phyloP scores from a whole-genome alignment of 306 rosid species.

The Quillaja saponaria region DNA sequence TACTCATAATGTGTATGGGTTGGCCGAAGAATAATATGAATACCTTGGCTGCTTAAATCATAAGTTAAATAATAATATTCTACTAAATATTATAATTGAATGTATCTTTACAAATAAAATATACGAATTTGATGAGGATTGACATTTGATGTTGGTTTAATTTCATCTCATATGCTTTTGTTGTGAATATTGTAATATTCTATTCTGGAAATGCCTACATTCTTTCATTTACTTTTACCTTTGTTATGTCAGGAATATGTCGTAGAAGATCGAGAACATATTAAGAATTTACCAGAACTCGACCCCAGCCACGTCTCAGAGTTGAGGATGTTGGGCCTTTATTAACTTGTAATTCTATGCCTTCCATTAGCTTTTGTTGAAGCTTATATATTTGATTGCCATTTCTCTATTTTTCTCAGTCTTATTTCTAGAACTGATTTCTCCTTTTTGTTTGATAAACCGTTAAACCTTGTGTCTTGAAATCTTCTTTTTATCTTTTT shows the following conservation, averaged over 20 bases:
- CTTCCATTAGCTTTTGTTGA: slow-evolving; percentile 11
- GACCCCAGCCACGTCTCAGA: slow-evolving; percentile 90
- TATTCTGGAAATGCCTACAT: not conserved
- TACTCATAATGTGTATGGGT: too few relatives aligned
- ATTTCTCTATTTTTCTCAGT: too few relatives aligned
- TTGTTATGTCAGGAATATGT: slow-evolving; percentile 71
- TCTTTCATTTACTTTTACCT: slow-evolving; percentile 8
- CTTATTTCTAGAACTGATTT: too few relatives aligned
- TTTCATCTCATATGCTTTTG: not conserved
- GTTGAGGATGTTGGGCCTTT: slow-evolving; percentile 94
- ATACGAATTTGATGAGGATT: not conserved
- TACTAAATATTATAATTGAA: too few relatives aligned
- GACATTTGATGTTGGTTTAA: not conserved
- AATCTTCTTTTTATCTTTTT: too few relatives aligned
- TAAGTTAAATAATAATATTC: too few relatives aligned
- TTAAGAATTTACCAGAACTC: slow-evolving; percentile 72
- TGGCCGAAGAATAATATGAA: too few relatives aligned
- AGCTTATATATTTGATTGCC: too few relatives aligned
- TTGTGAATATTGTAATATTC: not conserved
- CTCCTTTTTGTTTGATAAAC: too few relatives aligned
- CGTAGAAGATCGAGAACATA: slow-evolving; percentile 75
- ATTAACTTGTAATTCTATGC: slow-evolving; percentile 46
- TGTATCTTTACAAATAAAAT: not conserved
- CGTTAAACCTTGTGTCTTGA: too few relatives aligned
- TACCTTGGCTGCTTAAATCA: too few relatives aligned